These are phyloP conservation scores for Sclerotinia minor DNA, from an alignment of 2,329 filamentous ascomycete species.

Conservation along the genomic window DNA sequence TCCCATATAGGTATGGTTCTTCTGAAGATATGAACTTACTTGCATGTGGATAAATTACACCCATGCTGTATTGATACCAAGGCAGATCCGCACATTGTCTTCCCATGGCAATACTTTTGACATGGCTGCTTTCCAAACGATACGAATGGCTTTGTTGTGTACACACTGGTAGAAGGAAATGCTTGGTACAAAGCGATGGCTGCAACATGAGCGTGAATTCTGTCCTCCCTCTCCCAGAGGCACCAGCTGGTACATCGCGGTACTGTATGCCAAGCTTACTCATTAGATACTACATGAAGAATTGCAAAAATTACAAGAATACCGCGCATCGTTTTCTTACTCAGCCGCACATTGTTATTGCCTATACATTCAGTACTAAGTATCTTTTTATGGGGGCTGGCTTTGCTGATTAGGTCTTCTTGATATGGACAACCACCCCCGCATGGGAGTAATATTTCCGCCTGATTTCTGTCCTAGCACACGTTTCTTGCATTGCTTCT, in stretches of 20 bases:
- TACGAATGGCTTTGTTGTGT: neutral
- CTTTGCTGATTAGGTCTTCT: constrained; percentile 7
- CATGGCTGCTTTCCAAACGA: constrained; percentile 1
- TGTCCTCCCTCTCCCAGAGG: too few relatives aligned
- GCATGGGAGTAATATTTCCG: constrained; percentile 21
- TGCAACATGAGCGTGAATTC: neutral
- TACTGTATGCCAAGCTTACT: neutral
- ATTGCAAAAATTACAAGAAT: neutral
- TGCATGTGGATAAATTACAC: constrained; percentile 3
- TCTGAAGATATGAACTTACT: constrained; percentile 6
- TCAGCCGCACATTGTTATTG: constrained; percentile 16
- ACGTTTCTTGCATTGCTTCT: neutral
- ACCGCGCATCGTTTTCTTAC: constrained; percentile 8
- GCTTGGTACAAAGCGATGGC: neutral
- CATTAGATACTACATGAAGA: constrained; percentile 1
- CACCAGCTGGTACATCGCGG: neutral
- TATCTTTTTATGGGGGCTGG: constrained; percentile 17
- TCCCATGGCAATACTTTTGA: neutral
- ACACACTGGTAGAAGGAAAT: neutral
- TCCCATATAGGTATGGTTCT: neutral
- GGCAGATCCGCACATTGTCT: neutral
- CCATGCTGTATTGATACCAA: neutral
- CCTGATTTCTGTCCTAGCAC: neutral
- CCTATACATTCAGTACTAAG: neutral
- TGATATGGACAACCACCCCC: constrained; percentile 17